phyloP scores from a whole-genome alignment of 2,329 filamentous ascomycete species.

The Fusarium domesticum region DNA sequence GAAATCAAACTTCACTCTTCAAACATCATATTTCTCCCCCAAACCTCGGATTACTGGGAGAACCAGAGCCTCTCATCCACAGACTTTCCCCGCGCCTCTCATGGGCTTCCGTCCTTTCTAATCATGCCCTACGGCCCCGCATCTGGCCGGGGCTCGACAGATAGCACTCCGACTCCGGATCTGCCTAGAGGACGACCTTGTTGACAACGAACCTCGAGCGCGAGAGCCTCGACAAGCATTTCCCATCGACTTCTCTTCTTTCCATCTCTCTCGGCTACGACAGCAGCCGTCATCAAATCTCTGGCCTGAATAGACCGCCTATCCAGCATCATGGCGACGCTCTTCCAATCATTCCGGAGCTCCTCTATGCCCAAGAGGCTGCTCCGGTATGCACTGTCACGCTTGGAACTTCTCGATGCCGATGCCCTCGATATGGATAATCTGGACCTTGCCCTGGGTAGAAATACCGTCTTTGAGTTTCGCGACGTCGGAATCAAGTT shows the following conservation, averaged over 20 bases:
- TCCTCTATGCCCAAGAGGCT: constrained; percentile 86
- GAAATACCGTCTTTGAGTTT: constrained; percentile 79
- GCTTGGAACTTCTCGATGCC: constrained; percentile 82
- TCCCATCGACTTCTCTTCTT: constrained; percentile 4
- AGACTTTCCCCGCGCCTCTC: constrained; percentile 4
- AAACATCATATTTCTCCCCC: background rate
- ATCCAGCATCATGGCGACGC: constrained; percentile 60
- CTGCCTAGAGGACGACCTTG: constrained; percentile 22
- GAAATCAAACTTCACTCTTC: background rate
- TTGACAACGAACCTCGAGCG: constrained; percentile 9
- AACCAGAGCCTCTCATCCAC: background rate
- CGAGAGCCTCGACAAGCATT: constrained; percentile 6
- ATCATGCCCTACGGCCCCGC: constrained; percentile 37
- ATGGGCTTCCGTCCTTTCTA: constrained; percentile 24
- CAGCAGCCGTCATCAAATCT: constrained; percentile 18
- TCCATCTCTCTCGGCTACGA: constrained; percentile 11
- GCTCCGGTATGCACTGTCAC: constrained; percentile 79
- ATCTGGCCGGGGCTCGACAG: constrained; percentile 36
- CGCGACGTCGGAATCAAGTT: constrained; percentile 80
- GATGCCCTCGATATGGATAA: constrained; percentile 83
- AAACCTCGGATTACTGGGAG: background rate
- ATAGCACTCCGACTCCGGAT: constrained; percentile 31
- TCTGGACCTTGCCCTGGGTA: constrained; percentile 78
- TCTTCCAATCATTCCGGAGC: constrained; percentile 62
- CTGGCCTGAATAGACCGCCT: constrained; percentile 8